phyloP scores from a whole-genome alignment of 371 early-diverging fungal species.

The Apophysomyces variabilis region DNA sequence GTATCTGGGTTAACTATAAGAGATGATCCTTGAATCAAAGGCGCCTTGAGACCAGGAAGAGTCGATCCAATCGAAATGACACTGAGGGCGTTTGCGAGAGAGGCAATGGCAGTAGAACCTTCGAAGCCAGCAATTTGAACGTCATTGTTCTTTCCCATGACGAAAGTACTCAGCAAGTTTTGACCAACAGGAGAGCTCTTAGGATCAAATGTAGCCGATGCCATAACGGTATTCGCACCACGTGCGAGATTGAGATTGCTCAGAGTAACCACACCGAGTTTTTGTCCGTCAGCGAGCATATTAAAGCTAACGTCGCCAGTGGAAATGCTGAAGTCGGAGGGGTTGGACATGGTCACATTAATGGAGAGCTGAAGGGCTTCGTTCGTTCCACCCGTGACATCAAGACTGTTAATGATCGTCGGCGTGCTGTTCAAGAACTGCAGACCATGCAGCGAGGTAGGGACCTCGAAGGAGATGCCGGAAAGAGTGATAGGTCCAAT shows the following conservation, averaged over 20 bases:
- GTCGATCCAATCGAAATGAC: slow-evolving; percentile 44
- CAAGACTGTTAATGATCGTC: slow-evolving; percentile 53
- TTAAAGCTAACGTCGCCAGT: slow-evolving; percentile 54
- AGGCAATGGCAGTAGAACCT: slow-evolving; percentile 48
- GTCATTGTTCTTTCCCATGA: slow-evolving; percentile 53
- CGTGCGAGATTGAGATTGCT: slow-evolving; percentile 47
- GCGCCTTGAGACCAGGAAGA: slow-evolving; percentile 51
- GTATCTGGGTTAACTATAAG: slow-evolving; percentile 49
- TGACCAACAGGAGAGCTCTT: slow-evolving; percentile 49
- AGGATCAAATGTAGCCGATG: slow-evolving; percentile 52
- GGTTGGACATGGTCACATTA: slow-evolving; percentile 59
- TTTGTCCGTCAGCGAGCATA: slow-evolving; percentile 39
- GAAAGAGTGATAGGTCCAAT: slow-evolving; percentile 57
- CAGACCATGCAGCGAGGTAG: slow-evolving; percentile 57
- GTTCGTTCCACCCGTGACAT: slow-evolving; percentile 59
- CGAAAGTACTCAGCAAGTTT: slow-evolving; percentile 52
- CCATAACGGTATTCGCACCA: slow-evolving; percentile 47
- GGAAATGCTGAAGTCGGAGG: slow-evolving; percentile 56
- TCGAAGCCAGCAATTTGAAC: slow-evolving; percentile 51
- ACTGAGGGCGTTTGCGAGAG: slow-evolving; percentile 51
- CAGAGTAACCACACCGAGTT: slow-evolving; percentile 54
- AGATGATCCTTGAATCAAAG: slow-evolving; percentile 49
- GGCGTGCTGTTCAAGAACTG: slow-evolving; percentile 61
- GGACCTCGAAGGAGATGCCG: slow-evolving; percentile 59
- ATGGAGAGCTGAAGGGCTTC: slow-evolving; percentile 53